Evolutionary conservation across 2,329 filamentous ascomycete species (phyloP), one percentile per base, ranked within the genome.

Genomic region (Ophiostoma novo-ulmi): DNA sequence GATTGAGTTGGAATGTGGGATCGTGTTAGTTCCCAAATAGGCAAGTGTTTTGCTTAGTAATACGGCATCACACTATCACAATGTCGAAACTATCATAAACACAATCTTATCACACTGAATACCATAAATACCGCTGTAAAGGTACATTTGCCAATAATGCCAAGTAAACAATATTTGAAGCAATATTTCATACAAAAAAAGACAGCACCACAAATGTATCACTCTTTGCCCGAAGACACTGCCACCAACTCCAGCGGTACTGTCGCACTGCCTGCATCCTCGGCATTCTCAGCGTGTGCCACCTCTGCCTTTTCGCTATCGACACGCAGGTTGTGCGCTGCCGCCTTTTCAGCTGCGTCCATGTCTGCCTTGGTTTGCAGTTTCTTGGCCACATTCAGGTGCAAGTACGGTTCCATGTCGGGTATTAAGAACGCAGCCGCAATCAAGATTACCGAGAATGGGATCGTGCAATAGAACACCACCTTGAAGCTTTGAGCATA

Each of bases 321-420:
- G 17, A 64, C 35, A 8, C 52, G 52, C 52, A 58, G n/a, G 52
- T 58, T 58, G 52, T 58, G 52, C 22, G 52, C 52, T 22, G 52
- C 65, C 17, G 48, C 39, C 31, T 41, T 41, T 3, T 68, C 68
- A 31, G 68, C 68, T 5, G 70, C 68, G 17, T 17, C 20, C n/a
- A 70, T 68, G 69, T 72, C 69, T 6, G 38, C 36, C 20, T 35
- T 41, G 31, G 70, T 74, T 74, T 81, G 80, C 68, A 83, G 76
- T 73, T 78, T 81, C 76, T 81, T 81, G 14, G 81, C 81, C 17
- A 83, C 81, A 69, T 82, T 79, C 69, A 79, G 76, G 0, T 79
- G 82, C 48, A 83, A 75, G 73, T 78, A 82, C 36, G 79, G 77
- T 73, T 83, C 80, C 22, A 82, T 78, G 72, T 83, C 79, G 22